Evolutionary conservation across 1,284 basidiomycete species (phyloP).

Genomic region (Boletus mariae): DNA sequence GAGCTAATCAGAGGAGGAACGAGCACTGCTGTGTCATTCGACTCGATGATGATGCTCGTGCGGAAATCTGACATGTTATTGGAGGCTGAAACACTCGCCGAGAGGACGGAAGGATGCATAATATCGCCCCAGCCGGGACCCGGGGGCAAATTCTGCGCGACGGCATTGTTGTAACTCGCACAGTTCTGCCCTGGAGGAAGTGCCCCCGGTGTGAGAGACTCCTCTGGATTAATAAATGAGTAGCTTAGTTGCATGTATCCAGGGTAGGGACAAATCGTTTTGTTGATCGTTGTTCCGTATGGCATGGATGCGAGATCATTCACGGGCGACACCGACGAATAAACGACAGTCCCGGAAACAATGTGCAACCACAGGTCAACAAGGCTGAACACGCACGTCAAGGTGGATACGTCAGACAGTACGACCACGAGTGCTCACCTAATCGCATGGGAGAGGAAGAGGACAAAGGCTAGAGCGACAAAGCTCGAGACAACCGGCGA

Average conservation of each 20-base stretch:
- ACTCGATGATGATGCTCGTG: not conserved
- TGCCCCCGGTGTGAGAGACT: not conserved
- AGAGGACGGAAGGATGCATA: not conserved
- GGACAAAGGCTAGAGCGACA: not conserved
- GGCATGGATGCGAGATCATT: conserved; percentile 1
- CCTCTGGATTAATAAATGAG: not conserved
- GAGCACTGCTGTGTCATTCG: not conserved
- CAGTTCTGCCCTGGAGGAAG: conserved; percentile 1
- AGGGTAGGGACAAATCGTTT: conserved; percentile 2
- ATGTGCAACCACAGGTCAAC: conserved; percentile 5
- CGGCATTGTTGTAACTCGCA: not conserved
- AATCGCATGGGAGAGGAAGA: conserved; percentile 3
- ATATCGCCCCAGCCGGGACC: conserved; percentile 4
- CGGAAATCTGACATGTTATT: conserved; percentile 4
- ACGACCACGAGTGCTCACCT: not conserved
- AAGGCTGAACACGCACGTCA: not conserved
- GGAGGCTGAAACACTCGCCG: not conserved
- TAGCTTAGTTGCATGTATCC: not conserved
- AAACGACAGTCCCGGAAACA: conserved; percentile 2
- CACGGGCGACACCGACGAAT: not conserved
- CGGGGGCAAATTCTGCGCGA: not conserved
- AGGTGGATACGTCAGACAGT: not conserved
- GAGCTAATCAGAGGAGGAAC: conserved; percentile 1
- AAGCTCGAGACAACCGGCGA: conserved; percentile 2
- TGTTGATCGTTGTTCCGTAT: conserved; percentile 2